phyloP scores from a whole-genome alignment of 2,329 filamentous ascomycete genomes.

The Cryphonectria naterciae region DNA sequence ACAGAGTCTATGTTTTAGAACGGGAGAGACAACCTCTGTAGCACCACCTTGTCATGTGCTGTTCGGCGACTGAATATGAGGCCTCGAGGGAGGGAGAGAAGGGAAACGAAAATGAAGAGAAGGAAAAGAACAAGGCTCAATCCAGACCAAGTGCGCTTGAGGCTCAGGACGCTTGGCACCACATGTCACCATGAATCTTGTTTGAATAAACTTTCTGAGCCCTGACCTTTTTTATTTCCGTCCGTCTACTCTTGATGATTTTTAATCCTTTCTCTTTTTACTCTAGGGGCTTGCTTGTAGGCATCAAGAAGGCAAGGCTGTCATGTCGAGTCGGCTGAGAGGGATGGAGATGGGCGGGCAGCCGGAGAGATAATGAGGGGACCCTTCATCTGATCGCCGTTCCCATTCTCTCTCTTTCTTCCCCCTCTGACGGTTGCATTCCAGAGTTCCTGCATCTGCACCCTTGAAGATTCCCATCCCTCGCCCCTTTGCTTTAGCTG shows the following conservation, averaged over 20 bases:
- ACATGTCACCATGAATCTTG: background rate
- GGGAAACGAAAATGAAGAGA: background rate
- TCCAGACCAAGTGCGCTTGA: background rate
- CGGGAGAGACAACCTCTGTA: background rate
- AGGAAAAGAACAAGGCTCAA: background rate
- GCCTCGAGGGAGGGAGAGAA: background rate
- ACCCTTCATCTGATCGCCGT: constrained; percentile 6
- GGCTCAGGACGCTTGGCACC: background rate
- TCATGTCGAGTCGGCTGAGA: background rate
- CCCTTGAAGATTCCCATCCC: background rate
- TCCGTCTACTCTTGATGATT: background rate
- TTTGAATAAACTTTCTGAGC: background rate
- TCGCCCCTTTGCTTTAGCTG: background rate
- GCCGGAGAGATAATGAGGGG: background rate
- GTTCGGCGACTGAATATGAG: background rate
- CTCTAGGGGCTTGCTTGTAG: background rate
- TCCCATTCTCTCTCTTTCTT: background rate
- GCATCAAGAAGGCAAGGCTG: background rate
- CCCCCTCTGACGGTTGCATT: background rate
- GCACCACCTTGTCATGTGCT: background rate
- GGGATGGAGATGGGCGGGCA: background rate
- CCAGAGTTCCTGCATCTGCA: constrained; percentile 6
- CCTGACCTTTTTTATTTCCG: background rate
- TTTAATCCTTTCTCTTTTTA: background rate
- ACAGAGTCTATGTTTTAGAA: constrained; percentile 4